phyloP scores from a whole-genome alignment of 2,329 filamentous ascomycete genomes.

The Colletotrichum tamarilloi region DNA sequence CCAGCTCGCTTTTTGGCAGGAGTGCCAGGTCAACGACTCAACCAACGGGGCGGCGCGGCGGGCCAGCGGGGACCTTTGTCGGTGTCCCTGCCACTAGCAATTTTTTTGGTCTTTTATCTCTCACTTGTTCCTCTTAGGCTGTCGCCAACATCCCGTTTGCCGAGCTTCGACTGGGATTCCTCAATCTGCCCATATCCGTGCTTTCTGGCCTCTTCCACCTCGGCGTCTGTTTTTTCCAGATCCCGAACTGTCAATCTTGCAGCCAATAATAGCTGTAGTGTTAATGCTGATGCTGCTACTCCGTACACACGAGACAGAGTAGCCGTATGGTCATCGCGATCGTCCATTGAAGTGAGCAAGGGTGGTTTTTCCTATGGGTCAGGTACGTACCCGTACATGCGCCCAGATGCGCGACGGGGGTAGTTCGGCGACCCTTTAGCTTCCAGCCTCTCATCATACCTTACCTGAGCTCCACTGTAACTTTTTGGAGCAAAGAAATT shows the following conservation, averaged over 20 bases:
- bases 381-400: conserved; percentile 11
- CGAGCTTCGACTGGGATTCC: conserved; percentile 14
- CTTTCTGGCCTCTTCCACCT: not conserved
- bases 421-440: conserved; percentile 17
- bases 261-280: not conserved
- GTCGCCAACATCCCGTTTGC: conserved; percentile 12
- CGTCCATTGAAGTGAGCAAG: not conserved
- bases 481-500: conserved; percentile 16
- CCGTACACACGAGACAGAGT: no score
- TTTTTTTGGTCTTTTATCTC: conserved; percentile 4
- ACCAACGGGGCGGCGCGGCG: conserved; percentile 12
- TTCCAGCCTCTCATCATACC: not conserved
- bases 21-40: not conserved
- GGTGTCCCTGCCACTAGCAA: not conserved
- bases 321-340: not conserved
- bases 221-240: conserved; percentile 25
- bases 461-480: conserved; percentile 13
- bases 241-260: conserved; percentile 3
- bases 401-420: conserved; percentile 6
- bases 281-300: not conserved
- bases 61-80: conserved; percentile 15
- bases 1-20: conserved; percentile 5
- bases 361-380: no score
- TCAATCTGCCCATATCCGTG: not conserved
- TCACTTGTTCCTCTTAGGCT: not conserved